A percentile compares a stretch with the other conserved stretches of the same genome.
phyloP scores from a whole-genome alignment of 2,329 filamentous ascomycete species.

The Talaromyces sp. region DNA sequence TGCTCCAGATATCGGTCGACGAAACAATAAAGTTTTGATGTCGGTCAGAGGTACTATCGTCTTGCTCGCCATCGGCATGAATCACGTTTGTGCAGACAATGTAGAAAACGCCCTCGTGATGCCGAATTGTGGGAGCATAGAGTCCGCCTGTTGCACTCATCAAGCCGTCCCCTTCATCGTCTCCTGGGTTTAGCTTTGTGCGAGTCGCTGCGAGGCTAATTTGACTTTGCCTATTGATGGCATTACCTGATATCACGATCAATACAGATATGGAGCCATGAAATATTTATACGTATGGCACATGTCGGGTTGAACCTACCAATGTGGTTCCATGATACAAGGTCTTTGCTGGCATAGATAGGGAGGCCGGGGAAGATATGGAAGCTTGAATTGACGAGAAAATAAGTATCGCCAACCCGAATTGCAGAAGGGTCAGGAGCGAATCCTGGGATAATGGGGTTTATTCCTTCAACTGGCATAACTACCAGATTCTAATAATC shows the following conservation, averaged over 20 bases:
- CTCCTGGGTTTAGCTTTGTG: not conserved
- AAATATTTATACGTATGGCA: not conserved
- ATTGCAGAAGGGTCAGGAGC: constrained; percentile 18
- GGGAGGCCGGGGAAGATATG: constrained; percentile 70
- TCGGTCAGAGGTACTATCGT: constrained; percentile 5
- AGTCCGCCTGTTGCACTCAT: constrained; percentile 24
- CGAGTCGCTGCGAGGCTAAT: not conserved
- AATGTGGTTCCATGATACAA: constrained; percentile 30
- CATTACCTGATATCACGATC: not conserved
- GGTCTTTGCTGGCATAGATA: constrained; percentile 30
- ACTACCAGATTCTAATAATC: too few species aligned
- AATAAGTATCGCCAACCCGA: constrained; percentile 18
- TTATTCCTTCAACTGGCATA: not conserved
- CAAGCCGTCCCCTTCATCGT: constrained; percentile 14
- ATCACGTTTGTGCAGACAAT: constrained; percentile 41
- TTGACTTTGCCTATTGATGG: not conserved
- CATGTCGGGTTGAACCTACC: constrained; percentile 8
- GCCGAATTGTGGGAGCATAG: constrained; percentile 45
- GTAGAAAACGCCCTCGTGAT: constrained; percentile 43
- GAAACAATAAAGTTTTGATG: constrained; percentile 3
- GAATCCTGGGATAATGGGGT: constrained; percentile 19
- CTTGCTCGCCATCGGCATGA: constrained; percentile 17
- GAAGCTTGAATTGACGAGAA: constrained; percentile 58
- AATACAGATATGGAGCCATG: not conserved
- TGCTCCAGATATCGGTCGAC: constrained; percentile 1